Base-by-base conservation (phyloP, 2,329 filamentous ascomycete species). In the Diaporthe sp. region DNA sequence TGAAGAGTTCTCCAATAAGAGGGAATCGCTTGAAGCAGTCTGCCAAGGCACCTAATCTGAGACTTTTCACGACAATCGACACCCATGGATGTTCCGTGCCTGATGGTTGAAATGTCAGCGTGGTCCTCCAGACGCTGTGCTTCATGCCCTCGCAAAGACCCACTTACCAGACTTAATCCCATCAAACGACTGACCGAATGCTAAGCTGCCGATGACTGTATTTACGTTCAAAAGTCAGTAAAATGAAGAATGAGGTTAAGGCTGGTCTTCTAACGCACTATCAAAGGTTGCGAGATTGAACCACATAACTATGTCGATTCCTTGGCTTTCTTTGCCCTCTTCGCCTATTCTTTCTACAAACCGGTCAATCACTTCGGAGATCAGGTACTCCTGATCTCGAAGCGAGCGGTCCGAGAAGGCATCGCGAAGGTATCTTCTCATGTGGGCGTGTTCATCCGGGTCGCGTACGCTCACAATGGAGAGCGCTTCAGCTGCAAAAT, bases 141-240 rank as follows among this genome's bases (percentile, higher is more conserved):
- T 4, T 28, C 1, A 8, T 22, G 9, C 4, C 4, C 1, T 2
- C n/a, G n/a, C n/a, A n/a, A n/a, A n/a, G n/a, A n/a, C 8, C 33
- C n/a, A 72, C 76, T 38, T 60, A 80, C 81, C 81, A 66, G 74
- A 75, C 40, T 80, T 74, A 17, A 83, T 70, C 71, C 77, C 79
- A 22, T 79, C 77, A 77, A 84, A 85, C 1, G 82, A 81, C 70
- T 85, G 82, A 7, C 84, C 85, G 77, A 86, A 87, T 0, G 85
- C 82, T 60, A 87, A 80, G 72, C 86, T 85, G n/a, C 84, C 84
- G 35, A 84, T 79, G 35, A 84, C 64, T 67, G 12, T 9, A 22
- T 54, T 52, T 4, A 12, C 1, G n/a, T 38, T 9, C 0, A 8
- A 28, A 22, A 28, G 15, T 68, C 33, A 54, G 47, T 12, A 22